These are phyloP conservation scores for Panicum virgatum DNA, from an alignment of 202 grass and related monocot species.

Conservation along the genomic window DNA sequence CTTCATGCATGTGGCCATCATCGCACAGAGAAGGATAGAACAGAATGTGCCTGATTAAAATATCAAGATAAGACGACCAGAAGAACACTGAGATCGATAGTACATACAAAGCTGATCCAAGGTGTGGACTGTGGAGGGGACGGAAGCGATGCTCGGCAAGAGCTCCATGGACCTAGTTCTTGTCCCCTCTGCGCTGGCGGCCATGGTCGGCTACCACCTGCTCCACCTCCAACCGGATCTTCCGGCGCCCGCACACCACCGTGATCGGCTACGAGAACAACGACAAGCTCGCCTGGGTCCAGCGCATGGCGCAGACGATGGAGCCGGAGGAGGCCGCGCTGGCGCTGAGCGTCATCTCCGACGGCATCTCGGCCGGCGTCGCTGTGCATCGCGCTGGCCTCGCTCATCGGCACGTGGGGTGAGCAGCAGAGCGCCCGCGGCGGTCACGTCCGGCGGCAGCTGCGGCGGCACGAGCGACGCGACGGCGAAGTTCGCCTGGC, in stretches of 20 bases:
- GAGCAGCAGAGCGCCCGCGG: too few species aligned
- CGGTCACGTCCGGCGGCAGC: too few species aligned
- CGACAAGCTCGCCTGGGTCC: slow-evolving; percentile 60
- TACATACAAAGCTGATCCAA: too few species aligned
- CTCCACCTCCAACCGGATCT: slow-evolving; percentile 50
- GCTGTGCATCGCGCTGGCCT: slow-evolving; percentile 60
- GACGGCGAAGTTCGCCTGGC: slow-evolving; percentile 46
- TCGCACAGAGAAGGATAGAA: too few species aligned
- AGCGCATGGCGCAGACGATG: slow-evolving; percentile 31
- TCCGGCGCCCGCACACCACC: slow-evolving; percentile 45
- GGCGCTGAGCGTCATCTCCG: slow-evolving; percentile 54
- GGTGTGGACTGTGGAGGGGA: too few species aligned
- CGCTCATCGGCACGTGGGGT: slow-evolving; percentile 66
- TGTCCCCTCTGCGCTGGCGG: slow-evolving; percentile 44
- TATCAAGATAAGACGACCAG: too few species aligned
- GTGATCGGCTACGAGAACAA: slow-evolving; percentile 65
- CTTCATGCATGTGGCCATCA: too few species aligned
- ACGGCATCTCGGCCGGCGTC: slow-evolving; percentile 66
- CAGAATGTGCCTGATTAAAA: too few species aligned
- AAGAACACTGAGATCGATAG: too few species aligned
- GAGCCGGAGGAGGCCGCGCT: slow-evolving; percentile 46
- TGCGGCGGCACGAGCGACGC: slow-evolving; percentile 35
- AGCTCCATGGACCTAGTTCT: slow-evolving; percentile 52
- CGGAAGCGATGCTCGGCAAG: slow-evolving; percentile 12
- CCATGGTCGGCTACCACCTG: slow-evolving; percentile 60